Conservation (phyloP, 2,329 filamentous ascomycete species). For the Neonectria faginata region DNA sequence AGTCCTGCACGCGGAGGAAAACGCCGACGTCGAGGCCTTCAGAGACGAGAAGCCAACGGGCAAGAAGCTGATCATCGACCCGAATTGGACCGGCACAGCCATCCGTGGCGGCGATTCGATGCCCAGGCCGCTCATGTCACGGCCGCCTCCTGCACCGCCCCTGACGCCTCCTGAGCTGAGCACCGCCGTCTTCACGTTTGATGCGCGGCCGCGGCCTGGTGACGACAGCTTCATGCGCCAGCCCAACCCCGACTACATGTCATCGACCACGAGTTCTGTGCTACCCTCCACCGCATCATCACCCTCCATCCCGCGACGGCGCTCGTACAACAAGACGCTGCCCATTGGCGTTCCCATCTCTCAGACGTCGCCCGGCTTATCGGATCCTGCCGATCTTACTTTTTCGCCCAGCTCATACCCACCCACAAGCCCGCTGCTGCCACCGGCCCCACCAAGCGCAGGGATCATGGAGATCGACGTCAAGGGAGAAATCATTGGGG, state of each 20-base stretch:
- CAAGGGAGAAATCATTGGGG: conserved; percentile 63
- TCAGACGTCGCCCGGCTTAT: conserved; percentile 37
- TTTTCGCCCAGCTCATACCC: conserved; percentile 64
- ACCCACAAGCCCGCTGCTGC: conserved; percentile 59
- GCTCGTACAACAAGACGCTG: conserved; percentile 58
- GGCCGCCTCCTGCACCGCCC: conserved; percentile 60
- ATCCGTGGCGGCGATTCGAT: conserved; percentile 41
- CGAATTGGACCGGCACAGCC: conserved; percentile 41
- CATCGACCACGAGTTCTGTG: conserved; percentile 48
- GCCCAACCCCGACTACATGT: conserved; percentile 63
- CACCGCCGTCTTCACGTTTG: conserved; percentile 56
- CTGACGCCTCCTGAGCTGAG: conserved; percentile 62
- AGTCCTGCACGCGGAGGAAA: conserved; percentile 22
- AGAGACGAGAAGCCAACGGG: conserved; percentile 27
- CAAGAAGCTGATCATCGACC: conserved; percentile 43
- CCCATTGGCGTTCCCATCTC: conserved; percentile 50
- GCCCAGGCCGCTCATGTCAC: conserved; percentile 50
- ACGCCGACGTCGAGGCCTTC: conserved; percentile 16
- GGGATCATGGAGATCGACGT: conserved; percentile 54
- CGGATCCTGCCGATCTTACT: conserved; percentile 45
- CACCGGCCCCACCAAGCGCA: conserved; percentile 57
- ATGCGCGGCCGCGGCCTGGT: conserved; percentile 49
- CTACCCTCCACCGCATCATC: conserved; percentile 45
- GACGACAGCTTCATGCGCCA: conserved; percentile 59
- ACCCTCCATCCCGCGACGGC: conserved; percentile 52